Conservation (phyloP, 2,329 filamentous ascomycete species). For the Epicoccum nigrum region DNA sequence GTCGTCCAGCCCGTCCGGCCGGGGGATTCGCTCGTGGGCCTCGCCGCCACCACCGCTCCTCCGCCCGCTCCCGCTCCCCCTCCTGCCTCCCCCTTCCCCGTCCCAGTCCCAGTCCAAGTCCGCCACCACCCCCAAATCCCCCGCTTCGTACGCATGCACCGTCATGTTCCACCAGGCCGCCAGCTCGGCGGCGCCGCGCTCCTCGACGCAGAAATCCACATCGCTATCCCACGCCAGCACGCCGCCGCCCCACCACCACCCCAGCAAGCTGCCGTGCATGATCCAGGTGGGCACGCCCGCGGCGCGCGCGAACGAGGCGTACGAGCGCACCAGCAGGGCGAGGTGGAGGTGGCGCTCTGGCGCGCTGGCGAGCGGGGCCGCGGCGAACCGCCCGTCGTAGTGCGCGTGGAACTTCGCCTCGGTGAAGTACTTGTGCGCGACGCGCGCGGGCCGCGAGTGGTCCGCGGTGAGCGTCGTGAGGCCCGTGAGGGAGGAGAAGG, state of each 20-base stretch:
- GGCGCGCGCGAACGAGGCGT: constrained; percentile 62
- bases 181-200: constrained; percentile 61
- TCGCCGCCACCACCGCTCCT: not conserved
- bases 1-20: not conserved
- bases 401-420: constrained; percentile 57
- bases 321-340: constrained; percentile 60
- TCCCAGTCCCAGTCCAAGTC: not conserved
- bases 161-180: constrained; percentile 68
- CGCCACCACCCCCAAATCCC: constrained; percentile 17
- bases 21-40: no score
- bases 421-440: constrained; percentile 43
- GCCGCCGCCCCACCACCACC: constrained; percentile 68
- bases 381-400: constrained; percentile 64
- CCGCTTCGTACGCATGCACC: constrained; percentile 51
- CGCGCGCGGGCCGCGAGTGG: constrained; percentile 25
- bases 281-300: constrained; percentile 67
- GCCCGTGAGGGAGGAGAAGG: constrained; percentile 13
- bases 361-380: constrained; percentile 51
- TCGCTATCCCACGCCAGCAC: constrained; percentile 69
- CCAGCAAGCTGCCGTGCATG: constrained; percentile 66
- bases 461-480: constrained; percentile 20
- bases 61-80: not conserved
- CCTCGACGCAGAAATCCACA: constrained; percentile 64
- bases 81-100: not conserved
- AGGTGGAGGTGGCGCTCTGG: constrained; percentile 57